Evolutionary conservation across 2,329 filamentous ascomycete genomes (phyloP).

Genomic region (Colletotrichum karsti): DNA sequence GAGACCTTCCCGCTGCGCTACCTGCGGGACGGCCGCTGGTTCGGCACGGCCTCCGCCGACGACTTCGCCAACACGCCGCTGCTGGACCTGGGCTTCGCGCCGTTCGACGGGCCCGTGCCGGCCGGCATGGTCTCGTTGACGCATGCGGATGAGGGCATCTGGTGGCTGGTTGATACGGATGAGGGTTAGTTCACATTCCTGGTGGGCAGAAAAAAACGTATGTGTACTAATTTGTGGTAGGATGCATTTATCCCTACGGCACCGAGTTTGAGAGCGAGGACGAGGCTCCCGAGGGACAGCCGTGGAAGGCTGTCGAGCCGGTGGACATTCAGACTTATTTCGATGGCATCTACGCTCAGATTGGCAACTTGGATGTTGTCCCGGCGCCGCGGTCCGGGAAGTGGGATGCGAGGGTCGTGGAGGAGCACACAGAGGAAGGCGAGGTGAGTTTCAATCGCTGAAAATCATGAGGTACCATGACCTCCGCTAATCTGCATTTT

Average conservation of each 20-base stretch:
- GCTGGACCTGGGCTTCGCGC: constrained; percentile 23
- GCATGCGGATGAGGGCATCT: constrained; percentile 23
- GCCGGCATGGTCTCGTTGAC: constrained; percentile 26
- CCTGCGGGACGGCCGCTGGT: constrained; percentile 26
- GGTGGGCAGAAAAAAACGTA: not conserved
- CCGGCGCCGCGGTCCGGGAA: constrained; percentile 23
- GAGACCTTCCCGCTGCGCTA: constrained; percentile 27
- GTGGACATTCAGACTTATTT: constrained; percentile 19
- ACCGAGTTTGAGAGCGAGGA: constrained; percentile 13
- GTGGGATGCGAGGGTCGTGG: constrained; percentile 24
- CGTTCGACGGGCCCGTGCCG: constrained; percentile 27
- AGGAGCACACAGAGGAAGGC: constrained; percentile 21
- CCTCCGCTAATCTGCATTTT: not conserved
- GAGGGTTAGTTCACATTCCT: constrained; percentile 1
- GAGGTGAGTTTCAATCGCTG: constrained; percentile 2
- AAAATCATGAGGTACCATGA: not conserved
- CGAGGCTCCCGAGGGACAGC: not conserved
- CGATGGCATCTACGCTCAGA: constrained; percentile 17
- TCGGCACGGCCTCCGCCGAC: not conserved
- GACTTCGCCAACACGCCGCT: constrained; percentile 10
- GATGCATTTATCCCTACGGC: constrained; percentile 26
- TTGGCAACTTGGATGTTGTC: constrained; percentile 22
- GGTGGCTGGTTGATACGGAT: constrained; percentile 25
- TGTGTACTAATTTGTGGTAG: not conserved
- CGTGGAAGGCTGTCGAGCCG: constrained; percentile 19